Conservation (phyloP, 148 eudicot genomes). For the Amaranthus palmeri region DNA sequence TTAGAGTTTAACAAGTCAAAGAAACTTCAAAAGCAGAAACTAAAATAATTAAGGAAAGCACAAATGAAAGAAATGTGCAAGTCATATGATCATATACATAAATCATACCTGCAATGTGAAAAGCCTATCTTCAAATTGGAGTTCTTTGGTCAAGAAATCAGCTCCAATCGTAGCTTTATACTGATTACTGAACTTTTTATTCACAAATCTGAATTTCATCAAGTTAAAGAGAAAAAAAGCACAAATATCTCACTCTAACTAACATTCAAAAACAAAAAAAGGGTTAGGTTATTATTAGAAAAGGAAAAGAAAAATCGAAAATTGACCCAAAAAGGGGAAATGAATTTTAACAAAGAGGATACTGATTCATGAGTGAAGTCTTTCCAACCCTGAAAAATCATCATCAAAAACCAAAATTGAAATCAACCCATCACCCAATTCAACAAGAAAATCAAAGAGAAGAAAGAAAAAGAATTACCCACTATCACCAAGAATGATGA, state of each 20-base stretch:
- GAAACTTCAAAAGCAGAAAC: conserved; percentile 2
- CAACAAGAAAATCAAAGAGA: background rate
- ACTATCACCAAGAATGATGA: conserved; percentile 69
- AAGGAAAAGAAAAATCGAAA: background rate
- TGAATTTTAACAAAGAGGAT: conserved; percentile 32
- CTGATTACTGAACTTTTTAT: conserved; percentile 64
- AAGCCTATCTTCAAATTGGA: conserved; percentile 56
- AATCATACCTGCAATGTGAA: conserved; percentile 59
- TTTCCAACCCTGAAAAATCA: conserved; percentile 58
- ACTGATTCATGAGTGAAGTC: conserved; percentile 77
- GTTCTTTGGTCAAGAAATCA: conserved; percentile 67
- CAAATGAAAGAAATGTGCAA: background rate
- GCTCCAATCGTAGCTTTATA: conserved; percentile 71
- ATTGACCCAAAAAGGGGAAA: background rate
- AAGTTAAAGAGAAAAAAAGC: conserved; percentile 26
- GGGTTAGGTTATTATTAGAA: background rate
- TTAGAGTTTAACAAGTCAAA: background rate
- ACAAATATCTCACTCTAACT: background rate
- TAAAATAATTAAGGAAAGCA: background rate
- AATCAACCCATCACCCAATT: conserved; percentile 14
- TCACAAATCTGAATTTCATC: conserved; percentile 46
- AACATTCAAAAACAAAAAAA: background rate
- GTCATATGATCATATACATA: background rate
- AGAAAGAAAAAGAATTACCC: conserved; percentile 32
- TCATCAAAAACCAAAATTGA: conserved; percentile 11